Conservation (phyloP, 2,329 filamentous ascomycete genomes). For the Leptodontidium sp. region DNA sequence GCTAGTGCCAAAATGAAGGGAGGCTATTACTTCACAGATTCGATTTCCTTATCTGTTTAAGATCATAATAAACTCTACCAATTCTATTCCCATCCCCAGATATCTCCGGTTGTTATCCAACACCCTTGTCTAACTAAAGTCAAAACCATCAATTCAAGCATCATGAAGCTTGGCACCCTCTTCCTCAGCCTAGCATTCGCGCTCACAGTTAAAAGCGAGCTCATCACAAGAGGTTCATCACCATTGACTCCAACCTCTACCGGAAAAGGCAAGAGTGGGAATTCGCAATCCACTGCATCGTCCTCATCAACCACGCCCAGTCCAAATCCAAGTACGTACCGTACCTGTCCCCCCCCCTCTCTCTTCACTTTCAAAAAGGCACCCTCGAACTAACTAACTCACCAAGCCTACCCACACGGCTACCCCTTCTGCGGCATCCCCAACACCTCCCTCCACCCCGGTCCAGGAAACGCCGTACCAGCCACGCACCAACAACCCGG, state of each 20-base stretch:
- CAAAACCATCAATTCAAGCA: neutral
- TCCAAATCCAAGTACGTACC: slow-evolving; percentile 11
- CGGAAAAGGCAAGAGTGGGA: neutral
- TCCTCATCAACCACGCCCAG: slow-evolving; percentile 7
- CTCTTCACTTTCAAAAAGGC: neutral
- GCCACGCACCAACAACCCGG: slow-evolving; percentile 25
- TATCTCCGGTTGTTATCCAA: no score
- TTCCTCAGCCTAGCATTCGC: neutral
- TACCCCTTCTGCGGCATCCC: slow-evolving; percentile 32
- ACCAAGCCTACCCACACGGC: slow-evolving; percentile 24
- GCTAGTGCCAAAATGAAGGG: no score
- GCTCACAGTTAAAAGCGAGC: neutral
- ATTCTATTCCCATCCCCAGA: no score
- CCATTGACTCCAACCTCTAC: neutral
- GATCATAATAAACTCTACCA: neutral
- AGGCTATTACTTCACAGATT: no score
- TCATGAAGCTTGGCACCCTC: neutral
- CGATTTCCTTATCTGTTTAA: neutral
- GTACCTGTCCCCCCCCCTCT: neutral
- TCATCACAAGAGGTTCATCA: neutral
- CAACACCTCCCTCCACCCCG: slow-evolving; percentile 20
- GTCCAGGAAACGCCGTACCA: slow-evolving; percentile 32
- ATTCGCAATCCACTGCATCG: neutral
- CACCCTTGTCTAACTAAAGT: neutral
- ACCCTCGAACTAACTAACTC: neutral